phyloP scores from a whole-genome alignment of 768 basidiomycete genomes.

The Suillus clintonianus region DNA sequence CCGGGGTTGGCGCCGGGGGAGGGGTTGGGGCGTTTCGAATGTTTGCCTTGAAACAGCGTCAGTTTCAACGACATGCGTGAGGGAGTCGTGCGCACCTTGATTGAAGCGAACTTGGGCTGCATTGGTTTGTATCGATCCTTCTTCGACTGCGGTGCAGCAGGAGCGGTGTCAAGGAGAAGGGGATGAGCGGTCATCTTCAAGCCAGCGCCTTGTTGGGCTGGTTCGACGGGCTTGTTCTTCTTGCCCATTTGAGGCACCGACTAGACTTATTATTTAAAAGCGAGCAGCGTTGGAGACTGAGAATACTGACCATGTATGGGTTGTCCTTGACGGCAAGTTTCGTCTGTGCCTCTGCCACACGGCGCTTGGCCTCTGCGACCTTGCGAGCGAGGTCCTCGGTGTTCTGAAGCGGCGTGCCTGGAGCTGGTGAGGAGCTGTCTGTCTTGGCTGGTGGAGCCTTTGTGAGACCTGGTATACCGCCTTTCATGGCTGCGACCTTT shows the following conservation, averaged over 20 bases:
- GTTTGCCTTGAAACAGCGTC: conserved; percentile 56
- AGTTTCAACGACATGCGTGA: conserved; percentile 2
- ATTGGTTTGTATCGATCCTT: conserved; percentile 97
- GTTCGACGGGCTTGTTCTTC: conserved; percentile 57
- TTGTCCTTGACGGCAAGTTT: conserved; percentile 78
- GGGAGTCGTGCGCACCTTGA: conserved; percentile 56
- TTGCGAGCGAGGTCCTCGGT: conserved; percentile 67
- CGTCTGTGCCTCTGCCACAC: conserved; percentile 81
- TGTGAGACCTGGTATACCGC: conserved; percentile 32
- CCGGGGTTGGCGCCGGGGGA: conserved; percentile 39
- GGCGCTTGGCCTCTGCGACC: conserved; percentile 83
- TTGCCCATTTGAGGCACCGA: conserved; percentile 55
- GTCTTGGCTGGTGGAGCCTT: conserved; percentile 16
- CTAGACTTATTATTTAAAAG: conserved; percentile 29
- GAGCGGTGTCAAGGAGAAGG: conserved; percentile 65
- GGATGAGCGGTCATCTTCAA: conserved; percentile 92
- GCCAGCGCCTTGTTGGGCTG: conserved; percentile 77
- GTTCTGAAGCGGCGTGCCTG: conserved; percentile 42
- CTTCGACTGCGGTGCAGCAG: conserved; percentile 64
- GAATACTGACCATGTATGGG: conserved; percentile 77
- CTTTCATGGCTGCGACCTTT: conserved; percentile 78
- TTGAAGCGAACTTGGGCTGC: conserved; percentile 98
- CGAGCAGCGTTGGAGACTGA: neutral
- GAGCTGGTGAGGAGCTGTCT: conserved; percentile 38
- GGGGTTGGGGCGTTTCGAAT: conserved; percentile 73